Evolutionary conservation across 176 grass and related monocot species (phyloP).

Genomic region (Coix lacrymajobi): DNA sequence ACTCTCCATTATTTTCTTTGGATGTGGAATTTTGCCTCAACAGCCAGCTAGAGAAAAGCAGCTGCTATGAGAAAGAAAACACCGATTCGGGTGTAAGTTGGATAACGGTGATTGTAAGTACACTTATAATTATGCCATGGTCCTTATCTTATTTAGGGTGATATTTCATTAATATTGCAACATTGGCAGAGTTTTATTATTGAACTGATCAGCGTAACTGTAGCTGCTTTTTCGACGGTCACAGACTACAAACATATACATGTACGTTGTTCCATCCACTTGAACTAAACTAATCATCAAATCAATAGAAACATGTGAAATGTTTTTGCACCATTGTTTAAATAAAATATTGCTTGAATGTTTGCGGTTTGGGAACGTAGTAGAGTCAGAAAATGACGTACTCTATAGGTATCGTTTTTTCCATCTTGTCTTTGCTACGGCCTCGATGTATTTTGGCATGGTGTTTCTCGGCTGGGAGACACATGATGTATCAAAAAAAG

Average conservation of each 20-base stretch:
- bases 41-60: neutral
- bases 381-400: neutral
- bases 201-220: neutral
- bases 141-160: neutral
- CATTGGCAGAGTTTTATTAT: neutral
- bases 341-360: neutral
- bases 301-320: neutral
- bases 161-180: neutral
- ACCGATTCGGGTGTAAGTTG: neutral
- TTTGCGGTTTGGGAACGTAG: neutral
- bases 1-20: neutral
- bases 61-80: neutral
- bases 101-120: neutral
- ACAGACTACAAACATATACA: neutral
- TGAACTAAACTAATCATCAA: neutral
- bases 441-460: too few species aligned
- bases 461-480: too few species aligned
- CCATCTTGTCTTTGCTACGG: too few species aligned
- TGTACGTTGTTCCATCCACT: neutral
- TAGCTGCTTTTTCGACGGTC: neutral
- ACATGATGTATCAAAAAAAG: too few species aligned
- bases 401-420: neutral
- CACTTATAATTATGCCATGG: neutral
- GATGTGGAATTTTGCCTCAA: neutral
- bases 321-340: neutral